phyloP scores from a whole-genome alignment of 306 rosid genomes.

The Glycine tomentella region DNA sequence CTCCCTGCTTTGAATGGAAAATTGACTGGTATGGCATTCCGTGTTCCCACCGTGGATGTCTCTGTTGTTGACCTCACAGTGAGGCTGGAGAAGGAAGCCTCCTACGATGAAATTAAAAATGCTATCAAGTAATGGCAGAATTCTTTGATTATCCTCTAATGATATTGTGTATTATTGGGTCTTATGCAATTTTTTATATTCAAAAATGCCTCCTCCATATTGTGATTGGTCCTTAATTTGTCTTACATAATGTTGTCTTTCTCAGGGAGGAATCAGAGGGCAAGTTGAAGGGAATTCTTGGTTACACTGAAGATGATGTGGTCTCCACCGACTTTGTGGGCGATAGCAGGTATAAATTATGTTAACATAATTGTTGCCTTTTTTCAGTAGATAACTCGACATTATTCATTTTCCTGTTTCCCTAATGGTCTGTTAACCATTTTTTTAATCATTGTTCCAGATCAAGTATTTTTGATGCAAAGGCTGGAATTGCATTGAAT shows the following conservation, averaged over 20 bases:
- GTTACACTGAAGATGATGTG: conserved; percentile 75
- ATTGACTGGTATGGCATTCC: conserved; percentile 88
- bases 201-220: not conserved
- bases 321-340: conserved; percentile 77
- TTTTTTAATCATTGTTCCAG: conserved; percentile 44
- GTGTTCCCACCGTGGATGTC: conserved; percentile 82
- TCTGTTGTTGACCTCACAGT: conserved; percentile 84
- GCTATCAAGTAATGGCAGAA: conserved; percentile 70
- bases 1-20: conserved; percentile 81
- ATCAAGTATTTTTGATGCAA: conserved; percentile 80
- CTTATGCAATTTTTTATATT: not conserved
- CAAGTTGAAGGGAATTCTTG: conserved; percentile 74
- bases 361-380: not conserved
- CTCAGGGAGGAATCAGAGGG: conserved; percentile 82
- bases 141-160: not conserved
- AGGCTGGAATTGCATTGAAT: conserved; percentile 80
- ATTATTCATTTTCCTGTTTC: not conserved
- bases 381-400: not conserved
- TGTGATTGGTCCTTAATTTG: not conserved
- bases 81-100: conserved; percentile 65
- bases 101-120: conserved; percentile 63
- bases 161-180: not conserved
- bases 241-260: not conserved
- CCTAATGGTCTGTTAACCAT: not conserved
- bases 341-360: conserved; percentile 64